phyloP scores from a whole-genome alignment of 768 basidiomycete species.

The Rhodotorula diobovata region DNA sequence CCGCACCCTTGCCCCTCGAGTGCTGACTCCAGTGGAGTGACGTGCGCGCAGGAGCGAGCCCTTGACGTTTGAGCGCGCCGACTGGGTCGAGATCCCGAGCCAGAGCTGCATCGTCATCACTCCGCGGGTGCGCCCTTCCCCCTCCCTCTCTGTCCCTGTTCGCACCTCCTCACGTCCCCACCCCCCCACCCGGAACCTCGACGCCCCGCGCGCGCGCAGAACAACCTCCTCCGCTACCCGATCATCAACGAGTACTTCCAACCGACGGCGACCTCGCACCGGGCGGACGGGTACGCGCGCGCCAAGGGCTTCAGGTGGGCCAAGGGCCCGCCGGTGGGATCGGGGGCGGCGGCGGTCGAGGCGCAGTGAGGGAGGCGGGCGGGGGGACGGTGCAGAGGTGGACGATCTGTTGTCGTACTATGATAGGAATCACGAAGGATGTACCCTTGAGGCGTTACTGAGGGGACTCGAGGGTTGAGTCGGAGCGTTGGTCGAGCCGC shows the following conservation, averaged over 20 bases:
- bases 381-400: not conserved
- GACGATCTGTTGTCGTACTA: slow-evolving; percentile 3
- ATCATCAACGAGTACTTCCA: slow-evolving; percentile 91
- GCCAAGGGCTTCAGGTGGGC: slow-evolving; percentile 36
- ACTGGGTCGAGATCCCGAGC: slow-evolving; percentile 99
- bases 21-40: slow-evolving; percentile 2
- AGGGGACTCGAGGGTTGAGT: too few species aligned
- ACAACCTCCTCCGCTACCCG: slow-evolving; percentile 84
- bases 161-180: too few species aligned
- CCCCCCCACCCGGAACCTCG: too few species aligned
- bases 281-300: slow-evolving; percentile 25
- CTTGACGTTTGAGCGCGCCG: slow-evolving; percentile 86
- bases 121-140: slow-evolving; percentile 62
- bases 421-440: too few species aligned
- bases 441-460: too few species aligned
- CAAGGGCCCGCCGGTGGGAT: not conserved
- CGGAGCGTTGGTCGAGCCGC: too few species aligned
- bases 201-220: slow-evolving; percentile 35
- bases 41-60: slow-evolving; percentile 62
- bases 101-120: slow-evolving; percentile 95
- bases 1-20: not conserved
- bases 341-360: not conserved
- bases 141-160: not conserved
- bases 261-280: slow-evolving; percentile 45
- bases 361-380: not conserved